Percentiles rank a stretch among this genome's conserved stretches.
These are phyloP conservation scores for Monosporascus sp. DNA, from an alignment of 2,329 filamentous ascomycete genomes.

Conservation along the genomic window DNA sequence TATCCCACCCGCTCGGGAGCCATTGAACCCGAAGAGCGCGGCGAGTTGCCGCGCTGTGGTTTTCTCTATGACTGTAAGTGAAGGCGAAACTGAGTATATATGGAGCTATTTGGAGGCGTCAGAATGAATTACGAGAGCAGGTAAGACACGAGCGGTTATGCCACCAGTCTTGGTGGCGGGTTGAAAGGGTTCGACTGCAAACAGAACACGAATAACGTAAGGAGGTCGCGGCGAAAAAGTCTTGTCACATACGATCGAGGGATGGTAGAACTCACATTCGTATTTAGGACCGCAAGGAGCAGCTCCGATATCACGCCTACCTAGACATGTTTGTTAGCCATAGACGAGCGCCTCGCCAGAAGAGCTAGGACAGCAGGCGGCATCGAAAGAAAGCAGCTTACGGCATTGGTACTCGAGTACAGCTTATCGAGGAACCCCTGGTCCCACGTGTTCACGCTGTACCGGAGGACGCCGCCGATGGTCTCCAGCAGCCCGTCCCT, in stretches of 20 bases:
- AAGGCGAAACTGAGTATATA: conserved; percentile 90
- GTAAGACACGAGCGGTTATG: too few species aligned
- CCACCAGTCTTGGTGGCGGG: too few species aligned
- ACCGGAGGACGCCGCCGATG: conserved; percentile 66
- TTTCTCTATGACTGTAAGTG: conserved; percentile 83
- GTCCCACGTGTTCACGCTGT: conserved; percentile 98
- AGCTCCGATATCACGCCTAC: conserved; percentile 82
- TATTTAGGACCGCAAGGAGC: conserved; percentile 80
- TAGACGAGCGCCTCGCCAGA: too few species aligned
- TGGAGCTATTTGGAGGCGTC: conserved; percentile 51
- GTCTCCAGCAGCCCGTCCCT: conserved; percentile 70
- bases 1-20: conserved; percentile 59
- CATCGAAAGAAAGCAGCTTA: conserved; percentile 30
- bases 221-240: background rate
- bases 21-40: conserved; percentile 67
- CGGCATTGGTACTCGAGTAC: conserved; percentile 83
- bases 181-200: background rate
- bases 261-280: conserved; percentile 57
- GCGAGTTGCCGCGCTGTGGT: conserved; percentile 69
- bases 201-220: background rate
- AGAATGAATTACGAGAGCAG: too few species aligned
- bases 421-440: conserved; percentile 96
- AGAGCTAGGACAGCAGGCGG: too few species aligned
- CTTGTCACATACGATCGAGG: background rate
- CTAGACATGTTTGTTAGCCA: conserved; percentile 27